phyloP scores from a whole-genome alignment of 2,329 filamentous ascomycete genomes.

The Huntiella bhutanensis region DNA sequence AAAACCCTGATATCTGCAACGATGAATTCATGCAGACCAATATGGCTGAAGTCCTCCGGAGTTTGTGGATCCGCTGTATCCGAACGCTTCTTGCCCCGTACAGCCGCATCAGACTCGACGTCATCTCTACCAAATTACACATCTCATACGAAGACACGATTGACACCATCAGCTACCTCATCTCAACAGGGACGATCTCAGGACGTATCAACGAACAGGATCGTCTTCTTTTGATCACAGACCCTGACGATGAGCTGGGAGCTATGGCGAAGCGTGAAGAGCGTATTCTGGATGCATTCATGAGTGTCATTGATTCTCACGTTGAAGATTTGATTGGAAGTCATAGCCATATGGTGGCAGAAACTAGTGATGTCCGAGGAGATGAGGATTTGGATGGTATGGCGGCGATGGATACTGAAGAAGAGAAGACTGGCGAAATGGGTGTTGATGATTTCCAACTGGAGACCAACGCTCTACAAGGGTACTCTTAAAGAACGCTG shows the following conservation, averaged over 20 bases:
- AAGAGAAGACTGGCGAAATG: background rate
- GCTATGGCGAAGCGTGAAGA: constrained; percentile 22
- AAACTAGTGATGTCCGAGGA: constrained; percentile 33
- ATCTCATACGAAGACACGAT: constrained; percentile 75
- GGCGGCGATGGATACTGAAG: background rate
- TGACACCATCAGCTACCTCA: constrained; percentile 88
- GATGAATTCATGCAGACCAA: constrained; percentile 97
- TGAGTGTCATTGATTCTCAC: constrained; percentile 35
- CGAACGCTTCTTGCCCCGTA: constrained; percentile 88
- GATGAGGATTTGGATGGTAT: constrained; percentile 1
- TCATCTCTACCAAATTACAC: constrained; percentile 74
- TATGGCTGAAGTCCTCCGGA: constrained; percentile 95
- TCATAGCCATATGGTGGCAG: constrained; percentile 31
- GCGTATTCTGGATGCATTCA: constrained; percentile 53
- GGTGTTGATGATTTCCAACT: background rate
- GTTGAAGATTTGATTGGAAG: background rate
- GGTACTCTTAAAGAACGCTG: background rate
- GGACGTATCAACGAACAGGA: constrained; percentile 80
- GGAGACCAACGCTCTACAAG: background rate
- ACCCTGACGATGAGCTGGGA: constrained; percentile 37
- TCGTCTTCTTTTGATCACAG: constrained; percentile 66
- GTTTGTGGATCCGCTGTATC: constrained; percentile 92
- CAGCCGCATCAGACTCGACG: constrained; percentile 71
- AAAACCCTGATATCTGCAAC: constrained; percentile 72
- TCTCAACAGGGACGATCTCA: constrained; percentile 70